Evolutionary conservation across 148 eudicot species (phyloP).

Genomic region (Mesembryanthemum crystallinum): DNA sequence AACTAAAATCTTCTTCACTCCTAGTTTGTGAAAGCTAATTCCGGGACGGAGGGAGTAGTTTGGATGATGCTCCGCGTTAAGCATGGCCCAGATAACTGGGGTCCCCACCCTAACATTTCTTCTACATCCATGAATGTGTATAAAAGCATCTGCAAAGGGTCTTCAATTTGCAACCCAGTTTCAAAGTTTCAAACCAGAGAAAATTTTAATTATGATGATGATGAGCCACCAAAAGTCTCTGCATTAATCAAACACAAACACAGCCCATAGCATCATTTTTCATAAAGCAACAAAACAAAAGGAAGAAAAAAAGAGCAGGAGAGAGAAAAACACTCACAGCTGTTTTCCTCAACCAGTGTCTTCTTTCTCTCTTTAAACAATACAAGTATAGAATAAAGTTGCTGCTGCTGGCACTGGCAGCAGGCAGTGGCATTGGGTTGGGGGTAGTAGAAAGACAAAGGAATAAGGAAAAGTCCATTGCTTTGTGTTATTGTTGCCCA

Average conservation of each 20-base stretch:
- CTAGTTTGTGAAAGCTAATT: no score
- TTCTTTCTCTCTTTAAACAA: conserved; percentile 26
- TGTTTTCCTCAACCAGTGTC: conserved; percentile 31
- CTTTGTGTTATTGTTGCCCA: conserved; percentile 27
- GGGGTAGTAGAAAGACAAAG: not conserved
- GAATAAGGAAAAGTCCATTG: conserved; percentile 24
- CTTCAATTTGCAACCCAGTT: conserved; percentile 24
- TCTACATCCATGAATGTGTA: conserved; percentile 21
- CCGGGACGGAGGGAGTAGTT: no score
- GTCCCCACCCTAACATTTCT: conserved; percentile 7
- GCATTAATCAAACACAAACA: not conserved
- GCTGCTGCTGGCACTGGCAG: conserved; percentile 1
- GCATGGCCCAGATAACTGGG: conserved; percentile 14
- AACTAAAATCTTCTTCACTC: no score
- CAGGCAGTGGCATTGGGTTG: no score
- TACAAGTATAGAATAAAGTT: conserved; percentile 53
- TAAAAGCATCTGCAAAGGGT: conserved; percentile 35
- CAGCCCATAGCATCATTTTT: conserved; percentile 8
- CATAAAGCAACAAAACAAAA: not conserved
- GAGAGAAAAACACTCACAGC: conserved; percentile 29
- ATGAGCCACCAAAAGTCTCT: conserved; percentile 8
- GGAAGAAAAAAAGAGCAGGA: not conserved
- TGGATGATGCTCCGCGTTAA: not conserved
- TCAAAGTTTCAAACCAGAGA: not conserved
- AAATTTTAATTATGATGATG: not conserved